Base-by-base conservation (phyloP, 441 rosid species). In the Euphorbia schlechtendalii region DNA sequence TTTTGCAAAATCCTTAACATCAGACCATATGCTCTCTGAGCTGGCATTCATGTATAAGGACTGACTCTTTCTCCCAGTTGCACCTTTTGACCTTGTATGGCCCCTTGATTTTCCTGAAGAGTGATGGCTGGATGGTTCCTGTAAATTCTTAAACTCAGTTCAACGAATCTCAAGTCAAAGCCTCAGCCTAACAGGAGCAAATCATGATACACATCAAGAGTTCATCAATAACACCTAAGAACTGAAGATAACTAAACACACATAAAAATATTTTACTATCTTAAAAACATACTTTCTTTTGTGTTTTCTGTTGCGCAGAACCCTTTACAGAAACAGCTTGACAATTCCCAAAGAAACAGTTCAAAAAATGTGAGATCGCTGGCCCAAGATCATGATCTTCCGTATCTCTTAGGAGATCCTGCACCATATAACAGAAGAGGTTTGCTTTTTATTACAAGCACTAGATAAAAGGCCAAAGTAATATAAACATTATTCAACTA, bases 21-120 rank as follows among this genome's bases (percentile, higher is more conserved):
- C 94, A 75, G 89, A 81, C 98, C 99, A 96, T 12, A 96, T 72
- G 65, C 79, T 73, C 66, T 90, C 89, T 52, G 98, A 89, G 82
- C 89, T 85, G 56, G 90, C 68, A 85, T 76, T 90, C 82, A 80
- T 79, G 72, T 80, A 87, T 8, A 84, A 82, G 60, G 93, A 72
- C 21, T 75, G 77, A 75, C 72, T 84, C 77, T 86, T 87, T 77
- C 82, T 87, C 27, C 81, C 49, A 66, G 89, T 76, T 46, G 82
- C 71, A 81, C 81, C 88, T 79, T 86, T 90, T 81, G 80, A 86
- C 76, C 84, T 85, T 67, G 89, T 71, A 65, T 86, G 96, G 59
- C 81, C 83, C 77, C 77, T 90, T 20, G 83, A 75, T 78, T 84
- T 95, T 75, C 87, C 78, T 34, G 83, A 59, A 67, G 91, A 80